Evolutionary conservation across 345 rosid species (phyloP).

Genomic region (Ceriops tagal): DNA sequence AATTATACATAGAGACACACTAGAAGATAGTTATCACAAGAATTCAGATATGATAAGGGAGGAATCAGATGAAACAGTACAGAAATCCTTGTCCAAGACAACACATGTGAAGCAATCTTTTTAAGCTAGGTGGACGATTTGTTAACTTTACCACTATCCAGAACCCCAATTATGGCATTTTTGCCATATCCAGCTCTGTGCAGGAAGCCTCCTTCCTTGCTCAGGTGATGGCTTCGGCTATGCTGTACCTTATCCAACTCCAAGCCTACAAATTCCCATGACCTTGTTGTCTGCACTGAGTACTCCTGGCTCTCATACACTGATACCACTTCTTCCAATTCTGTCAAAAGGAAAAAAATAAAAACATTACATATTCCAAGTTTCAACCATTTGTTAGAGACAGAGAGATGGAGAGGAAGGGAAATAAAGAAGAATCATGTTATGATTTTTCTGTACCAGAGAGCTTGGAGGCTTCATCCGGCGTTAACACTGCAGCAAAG

Average conservation of each 20-base stretch:
- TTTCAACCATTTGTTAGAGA: neutral
- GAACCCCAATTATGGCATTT: constrained; percentile 60
- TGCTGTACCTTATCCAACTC: constrained; percentile 18
- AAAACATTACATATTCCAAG: neutral
- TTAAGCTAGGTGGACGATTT: too few species aligned
- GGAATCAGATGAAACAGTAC: too few species aligned
- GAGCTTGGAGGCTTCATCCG: constrained; percentile 62
- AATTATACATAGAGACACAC: too few species aligned
- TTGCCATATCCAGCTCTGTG: constrained; percentile 57
- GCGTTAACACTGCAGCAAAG: constrained; percentile 62
- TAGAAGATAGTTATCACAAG: too few species aligned
- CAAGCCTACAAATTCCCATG: constrained; percentile 83
- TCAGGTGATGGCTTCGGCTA: neutral
- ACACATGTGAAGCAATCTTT: too few species aligned
- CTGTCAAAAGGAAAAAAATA: constrained; percentile 27
- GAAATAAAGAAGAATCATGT: neutral
- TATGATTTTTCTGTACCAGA: constrained; percentile 31
- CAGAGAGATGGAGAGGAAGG: neutral
- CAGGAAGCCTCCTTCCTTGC: constrained; percentile 25
- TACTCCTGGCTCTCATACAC: constrained; percentile 50
- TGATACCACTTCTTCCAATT: constrained; percentile 55
- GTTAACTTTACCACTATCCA: constrained; percentile 61
- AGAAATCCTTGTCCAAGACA: too few species aligned
- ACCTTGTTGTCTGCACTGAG: constrained; percentile 71
- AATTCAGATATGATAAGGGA: too few species aligned